A percentile compares a stretch with the other conserved stretches of the same genome.
Conservation (phyloP, 2,329 filamentous ascomycete genomes). For the Acephala macrosclerotiorum region DNA sequence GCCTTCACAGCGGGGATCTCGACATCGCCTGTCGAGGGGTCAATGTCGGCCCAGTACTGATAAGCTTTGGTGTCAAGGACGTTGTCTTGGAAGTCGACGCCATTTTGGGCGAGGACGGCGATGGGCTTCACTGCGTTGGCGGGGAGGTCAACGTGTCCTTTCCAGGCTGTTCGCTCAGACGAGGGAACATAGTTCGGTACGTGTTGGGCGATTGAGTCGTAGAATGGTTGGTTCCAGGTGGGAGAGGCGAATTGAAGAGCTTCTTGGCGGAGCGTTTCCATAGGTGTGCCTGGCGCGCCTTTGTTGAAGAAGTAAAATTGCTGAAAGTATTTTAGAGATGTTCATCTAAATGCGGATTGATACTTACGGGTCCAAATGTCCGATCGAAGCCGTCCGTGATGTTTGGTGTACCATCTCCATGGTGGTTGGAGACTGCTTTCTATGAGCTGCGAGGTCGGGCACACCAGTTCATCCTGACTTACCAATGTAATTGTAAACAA, state of each 20-base stretch:
- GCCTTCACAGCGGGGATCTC: conserved; percentile 61
- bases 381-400: conserved; percentile 70
- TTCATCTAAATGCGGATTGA: not conserved
- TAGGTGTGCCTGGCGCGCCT: conserved; percentile 52
- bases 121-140: conserved; percentile 57
- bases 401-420: conserved; percentile 68
- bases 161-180: conserved; percentile 56
- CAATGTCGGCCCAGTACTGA: conserved; percentile 68
- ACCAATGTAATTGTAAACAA: conserved; percentile 69
- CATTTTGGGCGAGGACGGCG: conserved; percentile 60
- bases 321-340: conserved; percentile 24
- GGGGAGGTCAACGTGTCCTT: conserved; percentile 59
- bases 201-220: conserved; percentile 66
- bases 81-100: conserved; percentile 65
- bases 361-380: conserved; percentile 62
- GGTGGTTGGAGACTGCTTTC: conserved; percentile 62
- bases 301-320: conserved; percentile 70
- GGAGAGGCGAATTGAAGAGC: conserved; percentile 59
- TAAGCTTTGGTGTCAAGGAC: conserved; percentile 60
- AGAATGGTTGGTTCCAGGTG: conserved; percentile 65
- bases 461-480: conserved; percentile 18
- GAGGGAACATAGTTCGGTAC: conserved; percentile 66
- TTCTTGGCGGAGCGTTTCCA: conserved; percentile 59
- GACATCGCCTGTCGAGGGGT: conserved; percentile 52
- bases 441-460: not conserved